Evolutionary conservation across 2,329 filamentous ascomycete species (phyloP).

Genomic region (Mariannaea sp.): DNA sequence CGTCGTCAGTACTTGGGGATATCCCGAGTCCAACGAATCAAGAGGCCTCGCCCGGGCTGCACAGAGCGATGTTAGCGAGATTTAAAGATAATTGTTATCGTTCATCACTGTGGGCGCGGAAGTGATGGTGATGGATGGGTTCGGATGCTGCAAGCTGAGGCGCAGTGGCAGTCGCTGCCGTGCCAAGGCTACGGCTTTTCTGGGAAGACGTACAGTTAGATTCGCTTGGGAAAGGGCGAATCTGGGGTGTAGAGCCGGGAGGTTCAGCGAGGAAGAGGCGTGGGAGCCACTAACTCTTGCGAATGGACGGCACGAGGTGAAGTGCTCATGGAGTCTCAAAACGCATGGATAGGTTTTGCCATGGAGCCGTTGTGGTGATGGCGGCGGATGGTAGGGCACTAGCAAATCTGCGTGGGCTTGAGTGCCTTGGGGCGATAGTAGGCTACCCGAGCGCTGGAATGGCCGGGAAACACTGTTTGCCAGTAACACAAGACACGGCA

Average conservation of each 20-base stretch:
- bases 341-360: conserved; percentile 38
- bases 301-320: conserved; percentile 32
- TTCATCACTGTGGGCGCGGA: conserved; percentile 22
- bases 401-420: neutral
- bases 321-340: conserved; percentile 37
- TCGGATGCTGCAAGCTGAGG: conserved; percentile 6
- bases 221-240: neutral
- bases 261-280: conserved; percentile 27
- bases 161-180: neutral
- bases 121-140: conserved; percentile 23
- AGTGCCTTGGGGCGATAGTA: conserved; percentile 4
- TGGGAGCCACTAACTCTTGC: conserved; percentile 28
- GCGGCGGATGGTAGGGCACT: conserved; percentile 10
- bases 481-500: conserved; percentile 9
- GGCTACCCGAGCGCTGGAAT: neutral
- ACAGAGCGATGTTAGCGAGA: conserved; percentile 29
- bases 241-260: conserved; percentile 5
- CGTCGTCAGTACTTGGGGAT: conserved; percentile 13
- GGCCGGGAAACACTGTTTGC: conserved; percentile 13
- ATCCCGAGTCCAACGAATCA: conserved; percentile 18
- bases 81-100: conserved; percentile 27
- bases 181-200: conserved; percentile 10
- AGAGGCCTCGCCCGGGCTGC: conserved; percentile 21
- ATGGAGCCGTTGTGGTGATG: conserved; percentile 31
- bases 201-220: conserved; percentile 10